phyloP scores from a whole-genome alignment of 2,329 filamentous ascomycete genomes.

The Herpotrichia juniperi region DNA sequence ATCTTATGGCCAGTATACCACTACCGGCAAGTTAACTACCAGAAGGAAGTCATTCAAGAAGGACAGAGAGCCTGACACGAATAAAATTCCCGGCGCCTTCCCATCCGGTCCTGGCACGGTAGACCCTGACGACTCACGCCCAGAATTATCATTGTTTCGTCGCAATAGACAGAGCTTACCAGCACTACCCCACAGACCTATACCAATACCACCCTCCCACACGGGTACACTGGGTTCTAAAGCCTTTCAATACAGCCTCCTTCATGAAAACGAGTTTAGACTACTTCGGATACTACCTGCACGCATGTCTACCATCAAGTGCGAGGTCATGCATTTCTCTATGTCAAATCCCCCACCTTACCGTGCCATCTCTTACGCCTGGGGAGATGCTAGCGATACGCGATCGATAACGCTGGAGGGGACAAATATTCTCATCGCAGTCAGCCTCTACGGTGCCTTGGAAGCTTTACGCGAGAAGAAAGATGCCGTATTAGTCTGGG shows the following conservation, averaged over 20 bases:
- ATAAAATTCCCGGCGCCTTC: too few relatives aligned
- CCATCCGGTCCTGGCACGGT: too few relatives aligned
- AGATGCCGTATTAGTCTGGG: slow-evolving; percentile 24
- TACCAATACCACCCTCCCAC: too few relatives aligned
- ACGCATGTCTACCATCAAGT: slow-evolving; percentile 22
- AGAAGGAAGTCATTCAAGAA: too few relatives aligned
- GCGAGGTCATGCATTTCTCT: slow-evolving; percentile 16
- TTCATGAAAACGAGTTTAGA: slow-evolving; percentile 16
- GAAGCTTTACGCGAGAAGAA: slow-evolving; percentile 17
- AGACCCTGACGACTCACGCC: too few relatives aligned
- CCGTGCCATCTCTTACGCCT: slow-evolving; percentile 42
- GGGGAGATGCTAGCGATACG: slow-evolving; percentile 37
- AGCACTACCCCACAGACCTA: too few relatives aligned
- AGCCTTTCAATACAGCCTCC: slow-evolving; percentile 14
- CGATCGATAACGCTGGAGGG: slow-evolving; percentile 16
- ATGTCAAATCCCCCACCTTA: slow-evolving; percentile 25
- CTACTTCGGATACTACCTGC: slow-evolving; percentile 18
- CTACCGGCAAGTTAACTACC: too few relatives aligned
- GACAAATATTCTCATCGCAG: slow-evolving; percentile 13
- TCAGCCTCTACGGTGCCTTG: slow-evolving; percentile 23
- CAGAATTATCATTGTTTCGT: too few relatives aligned
- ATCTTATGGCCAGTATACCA: too few relatives aligned
- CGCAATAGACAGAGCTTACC: too few relatives aligned
- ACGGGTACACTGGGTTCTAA: too few relatives aligned
- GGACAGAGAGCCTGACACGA: too few relatives aligned